A percentile compares a stretch with the other conserved stretches of the same genome.
Evolutionary conservation across 768 basidiomycete genomes (phyloP).

Genomic region (Russula foetens): DNA sequence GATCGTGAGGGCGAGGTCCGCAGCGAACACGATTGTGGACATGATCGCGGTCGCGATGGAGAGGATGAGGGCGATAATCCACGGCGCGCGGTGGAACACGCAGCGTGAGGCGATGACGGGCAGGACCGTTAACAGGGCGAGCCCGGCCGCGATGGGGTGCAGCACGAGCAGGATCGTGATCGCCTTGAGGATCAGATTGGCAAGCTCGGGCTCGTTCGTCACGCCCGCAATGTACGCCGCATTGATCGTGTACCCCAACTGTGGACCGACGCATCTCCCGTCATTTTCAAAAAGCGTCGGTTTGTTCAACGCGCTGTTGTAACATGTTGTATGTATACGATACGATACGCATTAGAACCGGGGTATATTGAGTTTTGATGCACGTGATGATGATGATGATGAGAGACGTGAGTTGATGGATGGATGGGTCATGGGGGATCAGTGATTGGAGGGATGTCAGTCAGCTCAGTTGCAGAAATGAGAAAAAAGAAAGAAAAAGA

Average conservation of each 20-base stretch:
- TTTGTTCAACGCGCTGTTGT: slow-evolving; percentile 26
- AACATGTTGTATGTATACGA: background rate
- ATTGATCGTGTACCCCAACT: slow-evolving; percentile 61
- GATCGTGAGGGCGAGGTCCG: slow-evolving; percentile 55
- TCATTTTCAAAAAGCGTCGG: slow-evolving; percentile 33
- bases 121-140: slow-evolving; percentile 49
- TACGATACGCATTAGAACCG: background rate
- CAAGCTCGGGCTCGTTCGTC: slow-evolving; percentile 38
- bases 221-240: slow-evolving; percentile 32
- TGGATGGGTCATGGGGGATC: no score
- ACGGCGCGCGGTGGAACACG: slow-evolving; percentile 41
- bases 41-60: slow-evolving; percentile 50
- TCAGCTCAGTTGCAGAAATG: no score
- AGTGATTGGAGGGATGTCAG: background rate
- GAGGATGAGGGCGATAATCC: slow-evolving; percentile 49
- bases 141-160: slow-evolving; percentile 55
- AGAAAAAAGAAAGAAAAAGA: no score
- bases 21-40: slow-evolving; percentile 45
- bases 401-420: no score
- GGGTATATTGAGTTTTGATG: background rate
- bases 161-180: slow-evolving; percentile 49
- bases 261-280: slow-evolving; percentile 51
- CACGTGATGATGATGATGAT: background rate
- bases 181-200: slow-evolving; percentile 39
- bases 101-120: slow-evolving; percentile 17